Base-by-base conservation (phyloP, 305 asterid genomes). In the Fraxinus sp. region DNA sequence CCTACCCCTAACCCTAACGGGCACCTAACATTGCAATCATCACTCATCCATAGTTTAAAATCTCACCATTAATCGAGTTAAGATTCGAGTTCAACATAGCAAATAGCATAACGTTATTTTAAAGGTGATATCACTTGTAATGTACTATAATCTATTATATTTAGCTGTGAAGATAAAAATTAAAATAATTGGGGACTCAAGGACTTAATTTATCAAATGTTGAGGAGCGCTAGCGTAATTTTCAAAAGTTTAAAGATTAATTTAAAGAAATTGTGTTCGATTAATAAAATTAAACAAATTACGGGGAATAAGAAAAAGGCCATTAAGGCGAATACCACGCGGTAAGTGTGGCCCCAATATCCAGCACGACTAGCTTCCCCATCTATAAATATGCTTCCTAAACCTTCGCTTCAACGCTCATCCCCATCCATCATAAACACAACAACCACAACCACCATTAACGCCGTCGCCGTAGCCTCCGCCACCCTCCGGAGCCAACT, bases 381-480 rank as follows among this genome's bases (percentile, higher is more conserved):
- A 32, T 59, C 72, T 86, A 86, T 82, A 83, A 46, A 86, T 83
- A 68, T 20, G 72, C 57, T 83, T 22, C 78, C 83, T 37, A 81
- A 64, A 77, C 80, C 59, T 68, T 72, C 81, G 77, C 80, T 77
- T 81, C 68, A 68, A 64, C 82, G 30, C 84, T 71, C 88, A 86
- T 26, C 59, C 26, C 28, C 7, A 66, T 24, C 33, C 16, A 62
- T 8, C 39, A 35, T 70, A 75, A 79, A 52, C 16, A 7, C 46
- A 5, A 81, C 36, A 1, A 81, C 37, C 41, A 81, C 18, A 24
- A 30, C 8, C 9, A 30, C 75, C 35, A 11, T 49, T 49, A 14
- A n/a, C 20, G 0, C 37, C 0, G 32, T 28, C 32, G 3, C 32
- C 39, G 32, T 28, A 1, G 3, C 32, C 39, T 7, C 22, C 20